Conservation (phyloP, 2,329 filamentous ascomycete genomes). For the Dactylellina leptospora region DNA sequence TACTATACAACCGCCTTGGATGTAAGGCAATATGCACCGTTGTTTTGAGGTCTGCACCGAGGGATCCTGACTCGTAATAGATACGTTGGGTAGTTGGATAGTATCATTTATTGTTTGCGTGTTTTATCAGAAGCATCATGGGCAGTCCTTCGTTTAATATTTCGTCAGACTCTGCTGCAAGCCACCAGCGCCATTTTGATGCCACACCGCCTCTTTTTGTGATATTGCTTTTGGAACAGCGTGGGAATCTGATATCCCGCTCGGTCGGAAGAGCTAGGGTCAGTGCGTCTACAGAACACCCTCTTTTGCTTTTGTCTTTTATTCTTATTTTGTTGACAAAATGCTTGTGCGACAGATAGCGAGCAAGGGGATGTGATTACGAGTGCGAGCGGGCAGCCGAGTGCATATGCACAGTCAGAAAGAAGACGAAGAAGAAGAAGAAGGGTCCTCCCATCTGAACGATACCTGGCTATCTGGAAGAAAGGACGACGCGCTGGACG, state of each 20-base stretch:
- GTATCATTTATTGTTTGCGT: not conserved
- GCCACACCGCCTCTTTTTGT: not conserved
- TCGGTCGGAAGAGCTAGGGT: not conserved
- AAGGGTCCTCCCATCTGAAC: constrained; percentile 28
- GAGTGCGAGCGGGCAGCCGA: no score
- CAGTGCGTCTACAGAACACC: constrained; percentile 2
- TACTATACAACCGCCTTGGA: not conserved
- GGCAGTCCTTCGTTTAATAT: constrained; percentile 8
- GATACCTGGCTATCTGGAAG: constrained; percentile 25
- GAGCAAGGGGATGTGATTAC: no score
- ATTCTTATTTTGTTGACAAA: no score
- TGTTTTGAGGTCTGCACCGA: not conserved
- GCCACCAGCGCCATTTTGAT: constrained; percentile 5
- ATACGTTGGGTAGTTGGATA: not conserved
- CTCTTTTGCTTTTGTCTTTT: no score
- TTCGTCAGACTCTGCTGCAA: constrained; percentile 9
- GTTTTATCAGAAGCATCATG: not conserved
- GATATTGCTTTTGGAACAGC: no score
- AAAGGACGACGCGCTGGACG: not conserved
- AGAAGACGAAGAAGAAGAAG: no score
- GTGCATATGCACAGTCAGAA: constrained; percentile 6
- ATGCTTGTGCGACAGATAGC: no score
- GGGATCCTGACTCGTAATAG: not conserved
- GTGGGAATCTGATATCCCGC: no score
- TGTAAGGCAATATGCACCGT: no score